phyloP scores from a whole-genome alignment of 306 rosid genomes.

The Sphenostylis stenocarpa region DNA sequence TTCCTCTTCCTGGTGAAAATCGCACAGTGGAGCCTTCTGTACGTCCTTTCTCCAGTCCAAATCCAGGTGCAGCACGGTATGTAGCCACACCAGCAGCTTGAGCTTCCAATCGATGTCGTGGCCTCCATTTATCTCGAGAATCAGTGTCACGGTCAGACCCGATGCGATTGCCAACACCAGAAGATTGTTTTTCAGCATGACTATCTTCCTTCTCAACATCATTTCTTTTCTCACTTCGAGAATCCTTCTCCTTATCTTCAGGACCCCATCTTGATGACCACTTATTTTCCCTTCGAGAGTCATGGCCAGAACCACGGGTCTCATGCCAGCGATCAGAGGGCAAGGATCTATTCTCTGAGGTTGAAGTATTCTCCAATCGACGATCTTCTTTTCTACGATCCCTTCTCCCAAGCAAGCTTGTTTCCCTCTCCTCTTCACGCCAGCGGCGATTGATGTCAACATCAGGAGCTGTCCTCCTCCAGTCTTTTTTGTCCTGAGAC shows the following conservation, averaged over 20 bases:
- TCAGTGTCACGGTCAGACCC: conserved; percentile 65
- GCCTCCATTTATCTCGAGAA: conserved; percentile 86
- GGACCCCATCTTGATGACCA: conserved; percentile 92
- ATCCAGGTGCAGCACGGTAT: conserved; percentile 80
- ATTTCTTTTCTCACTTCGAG: conserved; percentile 58
- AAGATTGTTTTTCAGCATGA: conserved; percentile 52
- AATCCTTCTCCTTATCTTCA: conserved; percentile 74
- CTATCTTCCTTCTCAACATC: conserved; percentile 59
- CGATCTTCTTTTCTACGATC: conserved; percentile 74
- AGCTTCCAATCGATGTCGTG: conserved; percentile 69
- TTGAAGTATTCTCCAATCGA: conserved; percentile 51
- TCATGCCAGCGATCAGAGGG: conserved; percentile 64
- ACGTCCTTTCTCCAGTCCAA: conserved; percentile 70
- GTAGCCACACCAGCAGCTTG: conserved; percentile 59
- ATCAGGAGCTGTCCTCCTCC: conserved; percentile 62
- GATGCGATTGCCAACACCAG: conserved; percentile 47
- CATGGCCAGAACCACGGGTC: conserved; percentile 54
- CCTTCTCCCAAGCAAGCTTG: conserved; percentile 68
- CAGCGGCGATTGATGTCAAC: conserved; percentile 60
- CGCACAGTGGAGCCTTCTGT: conserved; percentile 50
- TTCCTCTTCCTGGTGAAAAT: conserved; percentile 73
- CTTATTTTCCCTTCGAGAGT: conserved; percentile 70
- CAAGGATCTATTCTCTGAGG: conserved; percentile 50
- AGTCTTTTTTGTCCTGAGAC: conserved; percentile 66
- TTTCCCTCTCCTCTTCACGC: conserved; percentile 89